These are phyloP conservation scores for Yamadazyma epiphylla DNA, from an alignment of 1,139 yeast species.

Conservation along the genomic window DNA sequence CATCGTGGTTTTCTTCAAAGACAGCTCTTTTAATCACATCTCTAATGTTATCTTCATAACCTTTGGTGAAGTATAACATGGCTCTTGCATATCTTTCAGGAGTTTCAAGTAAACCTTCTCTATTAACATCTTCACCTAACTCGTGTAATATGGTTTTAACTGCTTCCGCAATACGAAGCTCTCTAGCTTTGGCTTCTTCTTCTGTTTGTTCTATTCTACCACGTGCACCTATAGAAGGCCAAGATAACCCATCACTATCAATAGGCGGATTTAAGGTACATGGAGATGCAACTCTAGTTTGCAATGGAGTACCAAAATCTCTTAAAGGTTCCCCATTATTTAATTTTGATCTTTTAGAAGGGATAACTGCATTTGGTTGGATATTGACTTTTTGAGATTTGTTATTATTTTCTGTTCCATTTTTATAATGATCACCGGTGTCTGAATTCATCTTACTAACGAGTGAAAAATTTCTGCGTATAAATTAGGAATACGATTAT, in stretches of 20 bases:
- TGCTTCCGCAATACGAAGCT: constrained; percentile 76
- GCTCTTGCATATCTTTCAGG: constrained; percentile 97
- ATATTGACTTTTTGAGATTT: neutral
- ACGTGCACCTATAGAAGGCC: constrained; percentile 93
- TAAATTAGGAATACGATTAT: too few relatives aligned
- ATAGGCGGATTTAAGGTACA: constrained; percentile 81
- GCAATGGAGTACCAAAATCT: constrained; percentile 45
- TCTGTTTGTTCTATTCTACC: constrained; percentile 62
- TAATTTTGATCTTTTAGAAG: constrained; percentile 22
- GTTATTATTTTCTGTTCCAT: too few relatives aligned
- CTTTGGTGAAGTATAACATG: constrained; percentile 91
- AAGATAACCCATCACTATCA: constrained; percentile 85
- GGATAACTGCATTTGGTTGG: constrained; percentile 20
- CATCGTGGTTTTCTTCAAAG: constrained; percentile 97
- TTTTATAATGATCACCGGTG: too few relatives aligned
- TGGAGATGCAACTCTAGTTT: constrained; percentile 79
- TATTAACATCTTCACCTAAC: constrained; percentile 83
- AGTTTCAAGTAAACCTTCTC: constrained; percentile 91
- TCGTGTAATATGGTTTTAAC: constrained; percentile 78
- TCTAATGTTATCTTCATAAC: constrained; percentile 87
- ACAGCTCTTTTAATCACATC: constrained; percentile 94
- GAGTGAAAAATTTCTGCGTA: too few relatives aligned
- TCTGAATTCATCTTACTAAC: too few relatives aligned
- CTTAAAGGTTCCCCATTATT: constrained; percentile 7
- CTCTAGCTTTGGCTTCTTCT: constrained; percentile 60